These are phyloP conservation scores for Pseudogymnoascus sp. DNA, from an alignment of 2,329 filamentous ascomycete genomes.

Conservation along the genomic window DNA sequence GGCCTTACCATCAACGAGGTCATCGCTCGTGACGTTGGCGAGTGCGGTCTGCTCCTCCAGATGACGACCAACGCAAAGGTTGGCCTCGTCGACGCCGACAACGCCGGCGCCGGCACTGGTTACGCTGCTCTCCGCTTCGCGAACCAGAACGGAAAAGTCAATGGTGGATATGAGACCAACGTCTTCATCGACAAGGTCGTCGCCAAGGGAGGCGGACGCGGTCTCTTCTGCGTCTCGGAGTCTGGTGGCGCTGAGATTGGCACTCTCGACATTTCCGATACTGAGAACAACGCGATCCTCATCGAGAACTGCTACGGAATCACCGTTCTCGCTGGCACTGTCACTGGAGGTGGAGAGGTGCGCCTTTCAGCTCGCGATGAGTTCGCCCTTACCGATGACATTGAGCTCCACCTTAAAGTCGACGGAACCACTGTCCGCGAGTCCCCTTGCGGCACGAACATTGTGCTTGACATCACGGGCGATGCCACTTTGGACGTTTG, in stretches of 20 bases:
- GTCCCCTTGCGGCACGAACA: conserved; percentile 45
- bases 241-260: conserved; percentile 45
- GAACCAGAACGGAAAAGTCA: conserved; percentile 44
- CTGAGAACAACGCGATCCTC: conserved; percentile 47
- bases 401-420: conserved; percentile 41
- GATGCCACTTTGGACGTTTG: conserved; percentile 36
- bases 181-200: conserved; percentile 44
- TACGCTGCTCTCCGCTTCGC: conserved; percentile 50
- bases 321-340: conserved; percentile 39
- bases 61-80: conserved; percentile 43
- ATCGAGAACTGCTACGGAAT: conserved; percentile 54
- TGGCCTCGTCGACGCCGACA: conserved; percentile 46
- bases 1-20: conserved; percentile 43
- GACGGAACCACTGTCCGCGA: conserved; percentile 43
- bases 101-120: conserved; percentile 42
- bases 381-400: conserved; percentile 45
- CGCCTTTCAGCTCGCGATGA: conserved; percentile 43
- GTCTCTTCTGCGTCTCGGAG: conserved; percentile 48
- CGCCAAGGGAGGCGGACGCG: conserved; percentile 47
- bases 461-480: conserved; percentile 40
- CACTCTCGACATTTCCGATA: conserved; percentile 40
- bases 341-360: conserved; percentile 48
- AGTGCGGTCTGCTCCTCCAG: conserved; percentile 49
- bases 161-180: conserved; percentile 43
- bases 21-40: conserved; percentile 44